A percentile compares a stretch with the other conserved stretches of the same genome.
Evolutionary conservation across 257 asterid genomes (phyloP).

Genomic region (Petunia secreta): DNA sequence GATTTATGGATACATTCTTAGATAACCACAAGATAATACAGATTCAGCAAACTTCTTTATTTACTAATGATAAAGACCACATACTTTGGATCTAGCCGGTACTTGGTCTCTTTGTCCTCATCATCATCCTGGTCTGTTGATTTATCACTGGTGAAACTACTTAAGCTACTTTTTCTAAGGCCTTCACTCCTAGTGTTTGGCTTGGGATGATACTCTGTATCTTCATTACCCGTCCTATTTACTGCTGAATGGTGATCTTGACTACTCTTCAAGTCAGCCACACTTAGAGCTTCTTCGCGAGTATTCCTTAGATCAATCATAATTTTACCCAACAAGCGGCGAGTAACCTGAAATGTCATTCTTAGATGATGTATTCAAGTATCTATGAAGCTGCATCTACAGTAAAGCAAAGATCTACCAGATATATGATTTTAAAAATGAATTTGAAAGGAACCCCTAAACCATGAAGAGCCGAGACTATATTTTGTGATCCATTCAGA

Average conservation of each 20-base stretch:
- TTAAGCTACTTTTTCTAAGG: constrained; percentile 76
- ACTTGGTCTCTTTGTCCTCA: constrained; percentile 84
- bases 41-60: constrained; percentile 17
- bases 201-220: constrained; percentile 36
- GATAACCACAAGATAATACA: background rate
- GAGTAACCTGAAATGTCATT: constrained; percentile 63
- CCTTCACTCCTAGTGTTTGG: constrained; percentile 53
- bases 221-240: constrained; percentile 24
- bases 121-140: constrained; percentile 84
- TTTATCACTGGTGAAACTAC: constrained; percentile 81
- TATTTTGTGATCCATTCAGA: background rate
- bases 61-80: background rate
- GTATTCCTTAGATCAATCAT: constrained; percentile 87
- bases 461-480: background rate
- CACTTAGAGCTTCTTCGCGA: constrained; percentile 83
- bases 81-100: constrained; percentile 94
- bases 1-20: constrained; percentile 1
- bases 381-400: constrained; percentile 18
- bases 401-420: constrained; percentile 9
- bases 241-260: constrained; percentile 53
- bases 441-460: background rate
- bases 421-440: constrained; percentile 4
- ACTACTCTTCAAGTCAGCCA: constrained; percentile 73
- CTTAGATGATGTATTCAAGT: constrained; percentile 24
- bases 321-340: constrained; percentile 88